Base-by-base conservation (phyloP, 306 rosid genomes). In the Glycine tomentella region DNA sequence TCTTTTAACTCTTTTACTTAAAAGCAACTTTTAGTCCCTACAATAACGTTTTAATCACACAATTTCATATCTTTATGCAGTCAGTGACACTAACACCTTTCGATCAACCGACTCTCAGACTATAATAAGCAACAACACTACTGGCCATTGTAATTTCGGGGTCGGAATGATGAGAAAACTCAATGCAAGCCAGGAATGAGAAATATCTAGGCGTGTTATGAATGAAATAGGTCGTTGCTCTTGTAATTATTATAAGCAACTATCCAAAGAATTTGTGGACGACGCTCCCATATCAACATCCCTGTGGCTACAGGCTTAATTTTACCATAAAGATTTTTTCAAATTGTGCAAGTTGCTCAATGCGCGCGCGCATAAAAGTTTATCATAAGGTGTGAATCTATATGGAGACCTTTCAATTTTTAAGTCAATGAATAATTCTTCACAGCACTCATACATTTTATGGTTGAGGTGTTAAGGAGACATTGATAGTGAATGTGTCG, bases 161-260 rank as follows among this genome's bases (percentile, higher is more conserved):
- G 61, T 76, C 70, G 82, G 86, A 76, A 82, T 31, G 82, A 76
- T 82, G 82, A 81, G 74, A 70, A 76, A 82, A 48, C 61, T 69
- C 78, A 63, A 53, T 34, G 67, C 50, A 40, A 40, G 36, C 69
- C 36, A 66, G 70, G 55, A 46, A 46, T 48, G 63, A 11, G 15
- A 73, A 36, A 48, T 8, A 49, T 34, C 31, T 25, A 34, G 8
- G 58, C 3, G 58, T 52, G 58, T 52, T 20, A 52, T 14, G n/a
- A n/a, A 52, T 52, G 8, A 52, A 52, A 52, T 52, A 52, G 17
- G 8, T 52, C 33, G 56, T 59, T 50, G 25, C 76, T 51, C 44
- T 56, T 6, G 33, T 6, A 74, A 52, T 53, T 53, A 81, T 74
- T 40, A 9, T 14, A 31, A 51, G 42, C 72, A 49, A 58, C 15